phyloP scores from a whole-genome alignment of 2,329 filamentous ascomycete species.

The Neoscytalidium dimidiatum region DNA sequence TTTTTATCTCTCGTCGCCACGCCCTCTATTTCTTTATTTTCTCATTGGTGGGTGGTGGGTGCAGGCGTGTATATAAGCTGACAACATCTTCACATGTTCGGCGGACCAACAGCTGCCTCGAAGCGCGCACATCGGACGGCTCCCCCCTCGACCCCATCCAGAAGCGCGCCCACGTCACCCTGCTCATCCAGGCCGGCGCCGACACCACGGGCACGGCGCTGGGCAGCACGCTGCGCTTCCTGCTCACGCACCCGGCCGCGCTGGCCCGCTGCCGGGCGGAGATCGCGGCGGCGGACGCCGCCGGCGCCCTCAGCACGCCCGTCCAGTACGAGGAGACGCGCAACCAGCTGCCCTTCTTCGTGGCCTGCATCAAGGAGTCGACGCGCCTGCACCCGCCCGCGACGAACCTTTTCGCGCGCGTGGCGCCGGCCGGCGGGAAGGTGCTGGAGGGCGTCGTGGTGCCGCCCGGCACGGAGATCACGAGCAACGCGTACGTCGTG shows the following conservation, averaged over 20 bases:
- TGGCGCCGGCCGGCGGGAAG: slow-evolving; percentile 38
- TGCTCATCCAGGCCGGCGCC: slow-evolving; percentile 41
- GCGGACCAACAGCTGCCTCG: slow-evolving; percentile 29
- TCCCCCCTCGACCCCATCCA: slow-evolving; percentile 32
- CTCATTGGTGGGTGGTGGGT: too few relatives aligned
- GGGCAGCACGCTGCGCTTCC: slow-evolving; percentile 34
- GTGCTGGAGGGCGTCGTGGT: slow-evolving; percentile 24
- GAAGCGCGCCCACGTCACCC: slow-evolving; percentile 39
- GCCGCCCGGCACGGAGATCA: slow-evolving; percentile 48
- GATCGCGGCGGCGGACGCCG: slow-evolving; percentile 27
- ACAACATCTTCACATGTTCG: not conserved
- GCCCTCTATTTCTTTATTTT: too few relatives aligned
- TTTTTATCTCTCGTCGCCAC: slow-evolving; percentile 2
- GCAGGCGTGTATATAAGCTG: too few relatives aligned
- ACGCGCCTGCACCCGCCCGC: slow-evolving; percentile 55
- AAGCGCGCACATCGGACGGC: slow-evolving; percentile 34
- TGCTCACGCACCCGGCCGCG: slow-evolving; percentile 25
- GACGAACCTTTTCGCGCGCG: slow-evolving; percentile 53
- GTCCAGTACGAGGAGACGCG: slow-evolving; percentile 34
- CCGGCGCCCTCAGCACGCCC: slow-evolving; percentile 27
- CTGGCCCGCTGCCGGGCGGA: slow-evolving; percentile 28
- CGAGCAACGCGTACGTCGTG: slow-evolving; percentile 50
- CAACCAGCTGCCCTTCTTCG: slow-evolving; percentile 43
- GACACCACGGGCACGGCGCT: slow-evolving; percentile 39
- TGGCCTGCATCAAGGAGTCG: slow-evolving; percentile 54